Evolutionary conservation across 352 stramenopile genomes (phyloP), one percentile per base, ranked within the genome.

Genomic region (Thalassiosira mediterranea): DNA sequence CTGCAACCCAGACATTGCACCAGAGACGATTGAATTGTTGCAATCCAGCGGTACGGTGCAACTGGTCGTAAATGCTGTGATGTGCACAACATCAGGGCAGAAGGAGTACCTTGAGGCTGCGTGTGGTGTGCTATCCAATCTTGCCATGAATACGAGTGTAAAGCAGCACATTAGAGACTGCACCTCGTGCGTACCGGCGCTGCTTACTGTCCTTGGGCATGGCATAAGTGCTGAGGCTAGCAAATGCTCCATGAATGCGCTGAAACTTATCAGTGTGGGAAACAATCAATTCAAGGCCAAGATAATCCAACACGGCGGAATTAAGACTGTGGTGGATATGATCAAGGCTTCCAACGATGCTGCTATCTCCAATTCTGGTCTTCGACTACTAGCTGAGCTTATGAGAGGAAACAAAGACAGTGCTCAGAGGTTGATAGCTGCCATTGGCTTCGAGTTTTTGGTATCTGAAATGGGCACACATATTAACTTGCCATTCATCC

Each of bases 1-100:
- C n/a, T 82, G 64, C 49, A 82, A 82, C 58, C 28, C 61, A 26
- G 44, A 51, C 4, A 64, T 65, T 5, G 52, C 38, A 2, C 51
- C 23, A 15, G 54, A 79, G 19, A 67, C 52, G 42, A 66, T 67
- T 15, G 23, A 67, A 15, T 31, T 66, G 5, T 31, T 83, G 10
- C 21, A 60, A 10, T 60, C 56, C 2, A 34, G 48, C 28, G 42
- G 40, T 31, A 29, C 75, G 2, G 28, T 76, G n/a, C 32, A 38
- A 8, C 38, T 72, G 11, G 31, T 83, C 0, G 34, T 79, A n/a
- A 48, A 79, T 59, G 53, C 46, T 23, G 47, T 83, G 3, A n/a
- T n/a, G n/a, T n/a, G n/a, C n/a, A n/a, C n/a, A n/a, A n/a, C n/a
- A n/a, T n/a, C n/a, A n/a, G n/a, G n/a, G n/a, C n/a, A n/a, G n/a